Evolutionary conservation across 192 early-diverging fungal species (phyloP).

Genomic region (Spizellomyces punctatus): DNA sequence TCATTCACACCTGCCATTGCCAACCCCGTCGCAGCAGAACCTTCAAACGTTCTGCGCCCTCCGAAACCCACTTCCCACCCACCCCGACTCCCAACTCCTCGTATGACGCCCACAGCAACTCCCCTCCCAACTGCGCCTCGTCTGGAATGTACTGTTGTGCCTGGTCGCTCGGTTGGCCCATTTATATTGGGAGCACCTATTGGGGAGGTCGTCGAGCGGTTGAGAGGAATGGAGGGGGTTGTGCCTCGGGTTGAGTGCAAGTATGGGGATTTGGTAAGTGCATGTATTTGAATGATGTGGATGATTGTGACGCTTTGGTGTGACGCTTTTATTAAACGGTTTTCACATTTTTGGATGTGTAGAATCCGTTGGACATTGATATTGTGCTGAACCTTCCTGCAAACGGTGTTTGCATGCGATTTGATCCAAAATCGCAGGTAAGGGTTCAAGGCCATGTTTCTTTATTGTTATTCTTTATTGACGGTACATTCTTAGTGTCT

Average conservation of each 20-base stretch:
- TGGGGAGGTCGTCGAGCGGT: constrained; percentile 58
- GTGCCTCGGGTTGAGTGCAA: constrained; percentile 66
- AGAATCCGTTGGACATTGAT: constrained; percentile 18
- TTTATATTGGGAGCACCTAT: constrained; percentile 55
- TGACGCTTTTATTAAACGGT: background rate
- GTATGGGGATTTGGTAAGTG: constrained; percentile 61
- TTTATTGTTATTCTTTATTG: background rate
- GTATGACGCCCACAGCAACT: too few relatives aligned
- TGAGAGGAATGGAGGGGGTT: constrained; percentile 50
- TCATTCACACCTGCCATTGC: too few relatives aligned
- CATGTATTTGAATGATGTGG: background rate
- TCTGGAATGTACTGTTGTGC: constrained; percentile 21
- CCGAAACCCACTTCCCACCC: too few relatives aligned
- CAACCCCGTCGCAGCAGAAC: too few relatives aligned
- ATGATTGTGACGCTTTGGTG: background rate
- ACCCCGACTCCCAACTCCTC: too few relatives aligned
- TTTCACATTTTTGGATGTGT: background rate
- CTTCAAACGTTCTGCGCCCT: too few relatives aligned
- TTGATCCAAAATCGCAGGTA: constrained; percentile 54
- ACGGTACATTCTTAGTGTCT: constrained; percentile 39
- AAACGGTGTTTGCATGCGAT: constrained; percentile 59
- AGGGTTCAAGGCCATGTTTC: constrained; percentile 5
- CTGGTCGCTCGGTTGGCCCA: constrained; percentile 25
- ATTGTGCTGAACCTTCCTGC: constrained; percentile 20
- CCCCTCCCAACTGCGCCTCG: background rate